phyloP scores from a whole-genome alignment of 345 rosid genomes.

The Gossypium anomalum region DNA sequence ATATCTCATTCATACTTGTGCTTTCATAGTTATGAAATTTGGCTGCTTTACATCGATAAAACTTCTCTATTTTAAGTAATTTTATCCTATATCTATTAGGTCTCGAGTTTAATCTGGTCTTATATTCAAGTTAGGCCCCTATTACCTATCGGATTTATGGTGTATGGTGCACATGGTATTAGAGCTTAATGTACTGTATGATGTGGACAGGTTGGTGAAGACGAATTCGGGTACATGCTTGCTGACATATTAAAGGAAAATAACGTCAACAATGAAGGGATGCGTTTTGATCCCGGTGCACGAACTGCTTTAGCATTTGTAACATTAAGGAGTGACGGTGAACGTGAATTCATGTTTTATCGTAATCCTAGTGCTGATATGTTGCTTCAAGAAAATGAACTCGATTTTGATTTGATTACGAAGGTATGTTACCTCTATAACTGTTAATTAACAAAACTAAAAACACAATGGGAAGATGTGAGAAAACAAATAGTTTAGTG shows the following conservation, averaged over 20 bases:
- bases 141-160: not conserved
- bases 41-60: not conserved
- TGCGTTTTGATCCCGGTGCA: conserved; percentile 89
- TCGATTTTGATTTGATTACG: conserved; percentile 69
- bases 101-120: not conserved
- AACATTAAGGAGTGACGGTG: conserved; percentile 79
- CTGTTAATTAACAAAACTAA: not conserved
- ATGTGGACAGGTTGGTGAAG: conserved; percentile 80
- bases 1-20: not conserved
- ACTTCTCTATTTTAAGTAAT: not conserved
- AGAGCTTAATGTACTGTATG: not conserved
- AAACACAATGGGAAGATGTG: not conserved
- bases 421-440: conserved; percentile 45
- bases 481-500: not conserved
- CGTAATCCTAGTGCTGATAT: conserved; percentile 98
- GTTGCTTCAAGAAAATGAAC: conserved; percentile 78
- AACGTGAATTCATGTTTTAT: conserved; percentile 96
- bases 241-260: conserved; percentile 80
- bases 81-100: not conserved
- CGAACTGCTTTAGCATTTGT: conserved; percentile 96
- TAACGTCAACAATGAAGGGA: conserved; percentile 71
- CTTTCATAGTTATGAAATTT: not conserved
- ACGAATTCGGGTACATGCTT: conserved; percentile 97
- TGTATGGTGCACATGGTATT: not conserved
- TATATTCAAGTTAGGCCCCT: not conserved